phyloP scores from a whole-genome alignment of 1,139 yeast genomes.

The Hansenula lynferdii region DNA sequence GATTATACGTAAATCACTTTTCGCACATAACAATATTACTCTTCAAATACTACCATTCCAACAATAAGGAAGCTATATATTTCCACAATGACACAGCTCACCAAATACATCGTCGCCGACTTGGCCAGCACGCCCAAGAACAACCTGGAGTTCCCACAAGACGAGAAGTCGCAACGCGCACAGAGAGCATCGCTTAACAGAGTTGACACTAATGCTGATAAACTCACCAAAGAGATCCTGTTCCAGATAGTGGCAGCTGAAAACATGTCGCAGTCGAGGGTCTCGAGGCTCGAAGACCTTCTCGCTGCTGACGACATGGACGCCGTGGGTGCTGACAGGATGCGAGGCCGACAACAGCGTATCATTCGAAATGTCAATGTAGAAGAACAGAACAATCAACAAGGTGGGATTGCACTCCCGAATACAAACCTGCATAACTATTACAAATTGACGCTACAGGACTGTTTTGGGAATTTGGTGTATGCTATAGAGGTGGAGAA shows the following conservation, averaged over 20 bases:
- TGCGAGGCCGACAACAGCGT: conserved; percentile 14
- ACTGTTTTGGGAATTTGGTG: conserved; percentile 25
- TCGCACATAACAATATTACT: too few relatives aligned
- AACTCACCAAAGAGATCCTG: conserved; percentile 16
- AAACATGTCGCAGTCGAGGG: conserved; percentile 25
- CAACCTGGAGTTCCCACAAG: conserved; percentile 9
- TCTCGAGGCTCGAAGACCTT: conserved; percentile 25
- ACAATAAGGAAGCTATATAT: too few relatives aligned
- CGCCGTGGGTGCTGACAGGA: conserved; percentile 22
- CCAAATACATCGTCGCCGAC: conserved; percentile 8
- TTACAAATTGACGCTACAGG: conserved; percentile 31
- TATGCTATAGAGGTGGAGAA: conserved; percentile 31
- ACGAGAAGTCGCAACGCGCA: conserved; percentile 12
- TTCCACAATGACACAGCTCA: conserved; percentile 1
- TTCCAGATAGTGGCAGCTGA: conserved; percentile 30
- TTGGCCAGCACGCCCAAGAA: conserved; percentile 2
- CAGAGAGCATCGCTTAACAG: conserved; percentile 5
- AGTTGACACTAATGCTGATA: background rate
- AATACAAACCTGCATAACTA: conserved; percentile 10
- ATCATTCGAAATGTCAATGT: conserved; percentile 17
- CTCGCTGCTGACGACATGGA: conserved; percentile 21
- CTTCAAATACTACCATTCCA: too few relatives aligned
- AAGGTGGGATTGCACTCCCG: too few relatives aligned
- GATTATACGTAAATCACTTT: too few relatives aligned
- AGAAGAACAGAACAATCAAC: conserved; percentile 8